phyloP scores from a whole-genome alignment of 2,329 filamentous ascomycete genomes.

The Cryoendolithus antarcticus region DNA sequence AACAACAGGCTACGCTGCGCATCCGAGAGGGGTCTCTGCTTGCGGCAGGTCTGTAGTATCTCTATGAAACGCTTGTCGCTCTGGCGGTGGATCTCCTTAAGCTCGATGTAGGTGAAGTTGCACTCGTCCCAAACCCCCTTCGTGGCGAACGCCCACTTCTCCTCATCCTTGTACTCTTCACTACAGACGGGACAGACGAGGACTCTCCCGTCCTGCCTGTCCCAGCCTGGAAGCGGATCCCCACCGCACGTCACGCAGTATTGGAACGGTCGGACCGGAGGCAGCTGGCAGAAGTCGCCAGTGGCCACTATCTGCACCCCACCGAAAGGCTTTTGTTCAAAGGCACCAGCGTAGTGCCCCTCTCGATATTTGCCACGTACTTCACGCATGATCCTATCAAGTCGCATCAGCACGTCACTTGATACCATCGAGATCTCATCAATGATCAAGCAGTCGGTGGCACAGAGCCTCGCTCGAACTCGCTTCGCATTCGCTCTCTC shows the following conservation, averaged over 20 bases:
- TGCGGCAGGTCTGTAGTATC: not conserved
- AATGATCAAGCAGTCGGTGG: slow-evolving; percentile 46
- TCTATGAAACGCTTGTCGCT: not conserved
- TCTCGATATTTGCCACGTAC: too few species aligned
- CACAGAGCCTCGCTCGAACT: slow-evolving; percentile 25
- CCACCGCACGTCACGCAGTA: slow-evolving; percentile 27
- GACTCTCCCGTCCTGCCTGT: too few species aligned
- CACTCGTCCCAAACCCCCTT: slow-evolving; percentile 38
- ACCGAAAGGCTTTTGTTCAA: slow-evolving; percentile 5
- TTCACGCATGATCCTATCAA: slow-evolving; percentile 25
- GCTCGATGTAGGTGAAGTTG: slow-evolving; percentile 40
- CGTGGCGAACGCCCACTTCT: slow-evolving; percentile 47
- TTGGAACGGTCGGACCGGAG: slow-evolving; percentile 46
- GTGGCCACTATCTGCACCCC: slow-evolving; percentile 35
- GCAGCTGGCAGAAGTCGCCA: slow-evolving; percentile 50
- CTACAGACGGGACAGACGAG: not conserved
- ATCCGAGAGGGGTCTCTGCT: too few species aligned
- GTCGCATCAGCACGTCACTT: slow-evolving; percentile 40
- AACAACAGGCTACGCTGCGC: too few species aligned
- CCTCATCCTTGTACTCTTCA: slow-evolving; percentile 10
- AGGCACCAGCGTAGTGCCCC: not conserved
- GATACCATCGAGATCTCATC: slow-evolving; percentile 58
- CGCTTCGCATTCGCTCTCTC: slow-evolving; percentile 22
- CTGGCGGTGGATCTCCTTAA: slow-evolving; percentile 33
- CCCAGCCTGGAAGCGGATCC: too few species aligned